phyloP scores from a whole-genome alignment of 108 stramenopile species.

The Nannochloropsis granulata region DNA sequence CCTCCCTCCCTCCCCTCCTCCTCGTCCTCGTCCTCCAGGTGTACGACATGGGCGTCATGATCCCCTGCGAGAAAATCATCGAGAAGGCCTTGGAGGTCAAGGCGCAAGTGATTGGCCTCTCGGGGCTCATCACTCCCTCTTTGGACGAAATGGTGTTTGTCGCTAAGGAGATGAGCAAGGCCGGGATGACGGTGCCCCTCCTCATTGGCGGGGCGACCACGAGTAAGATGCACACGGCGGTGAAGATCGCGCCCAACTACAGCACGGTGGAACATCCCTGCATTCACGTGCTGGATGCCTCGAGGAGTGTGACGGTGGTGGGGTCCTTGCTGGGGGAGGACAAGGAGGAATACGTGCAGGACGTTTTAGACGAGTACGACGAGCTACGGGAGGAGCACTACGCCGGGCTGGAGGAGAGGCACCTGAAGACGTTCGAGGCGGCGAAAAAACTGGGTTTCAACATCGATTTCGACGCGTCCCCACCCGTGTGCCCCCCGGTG shows the following conservation, averaged over 20 bases:
- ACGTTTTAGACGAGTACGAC: conserved; percentile 82
- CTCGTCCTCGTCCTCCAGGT: conserved; percentile 37
- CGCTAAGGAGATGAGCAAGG: conserved; percentile 91
- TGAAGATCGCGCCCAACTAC: conserved; percentile 94
- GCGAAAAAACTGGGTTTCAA: conserved; percentile 45
- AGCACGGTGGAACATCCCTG: conserved; percentile 54
- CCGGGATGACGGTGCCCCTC: conserved; percentile 79
- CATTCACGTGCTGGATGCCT: conserved; percentile 97
- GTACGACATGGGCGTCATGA: conserved; percentile 98
- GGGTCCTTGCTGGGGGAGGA: conserved; percentile 64
- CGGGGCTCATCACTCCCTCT: conserved; percentile 96
- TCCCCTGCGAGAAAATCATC: conserved; percentile 81
- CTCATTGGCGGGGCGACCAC: conserved; percentile 98
- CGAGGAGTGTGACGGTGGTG: conserved; percentile 90
- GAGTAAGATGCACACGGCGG: conserved; percentile 94
- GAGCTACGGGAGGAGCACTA: conserved; percentile 93
- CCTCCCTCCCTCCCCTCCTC: neutral
- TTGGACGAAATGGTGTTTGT: conserved; percentile 99
- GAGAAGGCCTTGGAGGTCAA: conserved; percentile 73
- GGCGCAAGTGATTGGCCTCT: conserved; percentile 91
- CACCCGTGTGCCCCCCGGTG: conserved; percentile 55
- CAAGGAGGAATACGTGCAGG: conserved; percentile 76
- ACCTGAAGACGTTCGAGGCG: conserved; percentile 73
- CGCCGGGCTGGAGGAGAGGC: conserved; percentile 86
- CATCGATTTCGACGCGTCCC: conserved; percentile 73